phyloP scores from a whole-genome alignment of 176 grass and related monocot genomes.

The Carex kokanica region DNA sequence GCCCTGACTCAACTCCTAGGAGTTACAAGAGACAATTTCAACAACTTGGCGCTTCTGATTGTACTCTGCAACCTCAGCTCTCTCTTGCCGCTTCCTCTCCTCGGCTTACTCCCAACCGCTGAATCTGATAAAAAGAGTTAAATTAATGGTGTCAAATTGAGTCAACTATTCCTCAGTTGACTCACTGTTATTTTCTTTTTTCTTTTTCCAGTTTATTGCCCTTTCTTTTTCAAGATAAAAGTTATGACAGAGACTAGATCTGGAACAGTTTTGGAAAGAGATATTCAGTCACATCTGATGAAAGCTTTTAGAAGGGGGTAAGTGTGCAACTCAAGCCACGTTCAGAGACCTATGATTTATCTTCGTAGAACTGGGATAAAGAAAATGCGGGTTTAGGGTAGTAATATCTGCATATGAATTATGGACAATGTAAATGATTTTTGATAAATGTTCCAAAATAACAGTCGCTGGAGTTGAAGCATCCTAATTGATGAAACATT shows the following conservation, averaged over 20 bases:
- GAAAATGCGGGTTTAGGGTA: neutral
- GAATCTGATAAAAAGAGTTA: slow-evolving; percentile 21
- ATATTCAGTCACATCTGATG: neutral
- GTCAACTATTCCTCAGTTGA: neutral
- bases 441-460: slow-evolving; percentile 8
- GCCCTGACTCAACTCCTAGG: slow-evolving; percentile 78
- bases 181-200: neutral
- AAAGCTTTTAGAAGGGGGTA: neutral
- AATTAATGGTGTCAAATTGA: slow-evolving; percentile 29
- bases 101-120: slow-evolving; percentile 63
- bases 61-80: slow-evolving; percentile 75
- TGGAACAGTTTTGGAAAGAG: too few species aligned
- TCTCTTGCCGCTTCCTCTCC: slow-evolving; percentile 77
- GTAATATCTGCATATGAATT: neutral
- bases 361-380: neutral
- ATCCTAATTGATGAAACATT: neutral
- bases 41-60: slow-evolving; percentile 58
- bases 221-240: neutral
- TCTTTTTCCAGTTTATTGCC: neutral
- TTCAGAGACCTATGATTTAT: neutral
- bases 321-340: neutral
- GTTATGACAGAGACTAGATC: neutral
- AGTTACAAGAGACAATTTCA: slow-evolving; percentile 70
- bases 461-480: neutral
- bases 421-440: slow-evolving; percentile 14